phyloP scores from a whole-genome alignment of 768 basidiomycete genomes.

The Phaeotremella skinneri region DNA sequence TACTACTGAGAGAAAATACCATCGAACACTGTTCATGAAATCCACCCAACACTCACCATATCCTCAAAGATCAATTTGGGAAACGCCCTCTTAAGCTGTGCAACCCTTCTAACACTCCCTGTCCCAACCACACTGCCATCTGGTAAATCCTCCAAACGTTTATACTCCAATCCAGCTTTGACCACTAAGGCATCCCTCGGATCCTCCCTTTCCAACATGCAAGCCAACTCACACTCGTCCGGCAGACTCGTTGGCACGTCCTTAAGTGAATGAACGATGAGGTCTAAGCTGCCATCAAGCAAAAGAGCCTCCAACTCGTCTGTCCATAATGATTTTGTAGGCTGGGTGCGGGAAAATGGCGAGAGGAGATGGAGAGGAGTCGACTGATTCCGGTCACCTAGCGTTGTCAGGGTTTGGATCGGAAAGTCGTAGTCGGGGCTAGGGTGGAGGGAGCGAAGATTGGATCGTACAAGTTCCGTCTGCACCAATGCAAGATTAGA shows the following conservation, averaged over 20 bases:
- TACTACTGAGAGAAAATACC: neutral
- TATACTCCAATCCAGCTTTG: slow-evolving; percentile 69
- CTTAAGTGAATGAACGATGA: slow-evolving; percentile 89
- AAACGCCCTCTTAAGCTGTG: slow-evolving; percentile 77
- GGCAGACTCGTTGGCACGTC: slow-evolving; percentile 89
- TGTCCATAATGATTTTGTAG: slow-evolving; percentile 73
- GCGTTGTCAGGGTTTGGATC: slow-evolving; percentile 67
- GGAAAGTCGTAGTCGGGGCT: slow-evolving; percentile 53
- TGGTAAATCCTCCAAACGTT: slow-evolving; percentile 74
- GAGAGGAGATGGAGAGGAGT: slow-evolving; percentile 81
- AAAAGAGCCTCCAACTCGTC: slow-evolving; percentile 89
- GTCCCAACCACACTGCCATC: slow-evolving; percentile 90
- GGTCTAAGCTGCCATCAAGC: slow-evolving; percentile 69
- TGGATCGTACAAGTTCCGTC: slow-evolving; percentile 71
- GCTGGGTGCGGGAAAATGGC: slow-evolving; percentile 35
- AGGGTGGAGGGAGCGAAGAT: slow-evolving; percentile 63
- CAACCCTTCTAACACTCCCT: slow-evolving; percentile 85
- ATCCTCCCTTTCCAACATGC: slow-evolving; percentile 81
- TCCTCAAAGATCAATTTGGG: slow-evolving; percentile 77
- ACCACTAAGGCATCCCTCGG: slow-evolving; percentile 85
- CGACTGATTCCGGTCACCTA: slow-evolving; percentile 84
- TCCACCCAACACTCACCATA: slow-evolving; percentile 64
- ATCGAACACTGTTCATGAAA: neutral
- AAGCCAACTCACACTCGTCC: slow-evolving; percentile 77
- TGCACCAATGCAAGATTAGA: slow-evolving; percentile 88